Percentiles rank a stretch among this genome's conserved stretches.
Conservation (phyloP, 768 basidiomycete genomes). For the Mycena galericulata region DNA sequence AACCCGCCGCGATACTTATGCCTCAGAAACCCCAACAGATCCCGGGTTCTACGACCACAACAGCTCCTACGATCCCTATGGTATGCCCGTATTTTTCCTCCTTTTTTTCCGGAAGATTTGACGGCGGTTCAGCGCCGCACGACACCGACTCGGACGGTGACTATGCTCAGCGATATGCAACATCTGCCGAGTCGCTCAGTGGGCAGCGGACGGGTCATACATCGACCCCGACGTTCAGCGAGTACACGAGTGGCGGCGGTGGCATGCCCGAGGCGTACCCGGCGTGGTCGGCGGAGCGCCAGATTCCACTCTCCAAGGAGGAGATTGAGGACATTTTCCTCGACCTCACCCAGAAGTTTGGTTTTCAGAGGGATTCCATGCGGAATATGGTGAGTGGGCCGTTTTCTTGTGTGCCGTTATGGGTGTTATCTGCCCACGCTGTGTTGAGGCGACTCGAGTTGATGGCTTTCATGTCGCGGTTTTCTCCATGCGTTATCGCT, state of each 20-base stretch:
- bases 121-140: constrained; percentile 65
- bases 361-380: constrained; percentile 96
- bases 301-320: constrained; percentile 97
- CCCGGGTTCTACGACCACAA: constrained; percentile 63
- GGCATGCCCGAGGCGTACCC: constrained; percentile 83
- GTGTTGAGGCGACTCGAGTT: too few relatives aligned
- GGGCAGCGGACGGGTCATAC: constrained; percentile 16
- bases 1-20: constrained; percentile 74
- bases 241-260: constrained; percentile 27
- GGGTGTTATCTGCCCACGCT: too few relatives aligned
- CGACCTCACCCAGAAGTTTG: constrained; percentile 98
- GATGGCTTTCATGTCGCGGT: too few relatives aligned
- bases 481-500: too few relatives aligned
- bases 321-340: constrained; percentile 99
- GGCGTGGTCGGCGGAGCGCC: constrained; percentile 93
- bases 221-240: constrained; percentile 28
- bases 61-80: constrained; percentile 33
- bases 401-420: constrained; percentile 11
- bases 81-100: background rate
- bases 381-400: constrained; percentile 82
- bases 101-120: background rate
- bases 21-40: constrained; percentile 51
- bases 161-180: constrained; percentile 76
- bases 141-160: constrained; percentile 90
- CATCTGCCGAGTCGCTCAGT: constrained; percentile 78